phyloP scores from a whole-genome alignment of 306 rosid species.

The Begonia loranthoides region DNA sequence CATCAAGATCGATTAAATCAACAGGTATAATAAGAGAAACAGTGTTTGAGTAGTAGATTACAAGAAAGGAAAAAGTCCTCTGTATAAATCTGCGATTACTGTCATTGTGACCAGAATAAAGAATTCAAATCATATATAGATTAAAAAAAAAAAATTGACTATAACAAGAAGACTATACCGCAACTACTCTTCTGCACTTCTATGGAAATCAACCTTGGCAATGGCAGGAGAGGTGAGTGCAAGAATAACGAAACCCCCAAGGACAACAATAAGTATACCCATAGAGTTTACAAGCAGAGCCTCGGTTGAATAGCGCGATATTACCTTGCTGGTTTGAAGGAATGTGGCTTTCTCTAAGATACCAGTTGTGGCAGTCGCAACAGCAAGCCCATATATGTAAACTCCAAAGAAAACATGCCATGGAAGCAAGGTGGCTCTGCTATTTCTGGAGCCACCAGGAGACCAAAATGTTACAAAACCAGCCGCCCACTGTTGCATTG shows the following conservation, averaged over 20 bases:
- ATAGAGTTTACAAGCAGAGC: slow-evolving; percentile 57
- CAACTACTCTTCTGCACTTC: no score
- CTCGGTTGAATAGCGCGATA: slow-evolving; percentile 34
- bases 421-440: slow-evolving; percentile 54
- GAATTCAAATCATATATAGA: no score
- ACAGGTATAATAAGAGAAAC: no score
- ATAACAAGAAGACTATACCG: no score
- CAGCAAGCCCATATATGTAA: slow-evolving; percentile 64
- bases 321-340: slow-evolving; percentile 49
- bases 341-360: slow-evolving; percentile 69
- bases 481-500: slow-evolving; percentile 45
- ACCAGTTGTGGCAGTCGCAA: slow-evolving; percentile 87
- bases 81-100: no score
- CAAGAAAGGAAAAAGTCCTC: no score
- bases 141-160: no score
- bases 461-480: slow-evolving; percentile 87
- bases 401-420: slow-evolving; percentile 82
- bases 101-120: no score
- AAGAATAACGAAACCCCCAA: slow-evolving; percentile 78
- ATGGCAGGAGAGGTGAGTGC: slow-evolving; percentile 39
- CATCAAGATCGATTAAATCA: no score
- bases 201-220: not conserved
- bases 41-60: no score
- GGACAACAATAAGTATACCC: slow-evolving; percentile 47
- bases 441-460: slow-evolving; percentile 77